phyloP scores from a whole-genome alignment of 495 filamentous ascomycete species.

The Neurospora sp. region DNA sequence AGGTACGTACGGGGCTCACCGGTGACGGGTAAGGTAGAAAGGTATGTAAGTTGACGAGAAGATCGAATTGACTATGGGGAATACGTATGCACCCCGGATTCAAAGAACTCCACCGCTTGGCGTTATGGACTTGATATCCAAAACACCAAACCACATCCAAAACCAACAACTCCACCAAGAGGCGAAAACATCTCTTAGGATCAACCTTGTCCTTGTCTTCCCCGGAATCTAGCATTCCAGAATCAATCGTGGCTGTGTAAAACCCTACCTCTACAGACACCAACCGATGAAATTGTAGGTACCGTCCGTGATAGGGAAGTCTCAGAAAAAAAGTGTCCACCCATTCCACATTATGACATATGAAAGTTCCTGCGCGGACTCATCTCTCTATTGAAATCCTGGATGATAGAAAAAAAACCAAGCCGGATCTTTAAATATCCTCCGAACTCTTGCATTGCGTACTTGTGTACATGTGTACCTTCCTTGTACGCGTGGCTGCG shows the following conservation, averaged over 20 bases:
- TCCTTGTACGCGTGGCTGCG: background rate
- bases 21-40: background rate
- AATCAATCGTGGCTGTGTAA: background rate
- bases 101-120: background rate
- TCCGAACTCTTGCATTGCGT: background rate
- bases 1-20: background rate
- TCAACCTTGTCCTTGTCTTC: background rate
- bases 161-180: background rate
- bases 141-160: background rate
- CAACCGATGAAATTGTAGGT: background rate
- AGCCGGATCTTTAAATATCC: background rate
- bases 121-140: background rate
- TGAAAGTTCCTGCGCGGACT: background rate
- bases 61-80: background rate
- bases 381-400: background rate
- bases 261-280: background rate
- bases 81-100: background rate
- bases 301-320: background rate
- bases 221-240: background rate
- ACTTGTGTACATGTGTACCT: background rate
- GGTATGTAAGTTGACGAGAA: background rate
- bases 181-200: background rate
- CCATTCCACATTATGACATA: background rate
- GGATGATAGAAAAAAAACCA: background rate
- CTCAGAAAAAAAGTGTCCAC: background rate